These are phyloP conservation scores for Epicoccum nigrum DNA, from an alignment of 2,329 filamentous ascomycete species.

Conservation along the genomic window DNA sequence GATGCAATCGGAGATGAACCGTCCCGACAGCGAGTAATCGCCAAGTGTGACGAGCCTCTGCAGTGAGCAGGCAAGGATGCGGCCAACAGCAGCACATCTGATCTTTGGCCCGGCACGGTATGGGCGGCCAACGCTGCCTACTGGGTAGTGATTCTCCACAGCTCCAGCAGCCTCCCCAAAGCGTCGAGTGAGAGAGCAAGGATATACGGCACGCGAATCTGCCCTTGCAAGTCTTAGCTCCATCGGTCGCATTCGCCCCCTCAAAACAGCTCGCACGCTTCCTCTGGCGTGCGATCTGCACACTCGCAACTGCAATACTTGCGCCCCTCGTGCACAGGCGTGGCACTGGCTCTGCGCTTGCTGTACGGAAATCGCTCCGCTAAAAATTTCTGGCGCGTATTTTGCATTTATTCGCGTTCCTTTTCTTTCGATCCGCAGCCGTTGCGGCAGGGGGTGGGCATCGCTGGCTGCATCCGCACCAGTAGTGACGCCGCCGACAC, in stretches of 20 bases:
- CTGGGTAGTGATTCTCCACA: conserved; percentile 20
- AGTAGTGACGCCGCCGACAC: conserved; percentile 29
- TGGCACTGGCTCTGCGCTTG: neutral
- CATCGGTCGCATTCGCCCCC: conserved; percentile 23
- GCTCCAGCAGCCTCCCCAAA: conserved; percentile 18
- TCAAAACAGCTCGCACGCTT: conserved; percentile 18
- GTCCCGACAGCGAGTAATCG: conserved; percentile 33
- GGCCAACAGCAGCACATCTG: conserved; percentile 13
- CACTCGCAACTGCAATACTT: conserved; percentile 3
- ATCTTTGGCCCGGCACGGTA: conserved; percentile 16
- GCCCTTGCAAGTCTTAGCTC: conserved; percentile 29
- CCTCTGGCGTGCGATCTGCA: conserved; percentile 17
- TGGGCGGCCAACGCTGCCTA: conserved; percentile 13
- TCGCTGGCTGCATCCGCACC: conserved; percentile 29
- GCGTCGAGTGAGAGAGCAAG: conserved; percentile 23
- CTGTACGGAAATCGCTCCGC: conserved; percentile 18
- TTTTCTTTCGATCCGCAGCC: conserved; percentile 30
- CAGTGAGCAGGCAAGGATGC: conserved; percentile 19
- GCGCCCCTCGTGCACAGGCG: conserved; percentile 15
- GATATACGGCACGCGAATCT: conserved; percentile 29
- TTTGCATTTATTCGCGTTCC: conserved; percentile 5
- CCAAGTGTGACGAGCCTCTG: conserved; percentile 19
- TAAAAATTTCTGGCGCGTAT: conserved; percentile 3
- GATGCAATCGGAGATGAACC: conserved; percentile 50
- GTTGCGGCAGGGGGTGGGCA: conserved; percentile 29